Evolutionary conservation across 768 basidiomycete genomes (phyloP), one percentile per base, ranked within the genome.

Genomic region (Termitomyces sp.): DNA sequence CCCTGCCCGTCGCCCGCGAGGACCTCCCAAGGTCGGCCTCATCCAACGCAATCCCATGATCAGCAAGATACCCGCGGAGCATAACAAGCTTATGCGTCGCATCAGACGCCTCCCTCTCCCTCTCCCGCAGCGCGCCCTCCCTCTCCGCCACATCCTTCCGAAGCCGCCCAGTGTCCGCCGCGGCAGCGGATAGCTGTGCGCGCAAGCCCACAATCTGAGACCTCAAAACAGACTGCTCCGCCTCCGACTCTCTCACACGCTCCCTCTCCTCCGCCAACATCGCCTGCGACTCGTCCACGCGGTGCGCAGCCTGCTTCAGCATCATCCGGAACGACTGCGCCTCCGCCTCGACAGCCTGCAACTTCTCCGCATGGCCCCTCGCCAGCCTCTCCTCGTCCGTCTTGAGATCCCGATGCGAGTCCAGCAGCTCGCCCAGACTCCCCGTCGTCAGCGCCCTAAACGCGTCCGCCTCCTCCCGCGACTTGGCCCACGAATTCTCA

Each of bases 401-500:
- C 69, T 83, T 85, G 52, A 94, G 77, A 65, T 92, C 90, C 36
- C 87, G 84, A 75, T 96, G 94, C 2, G 89, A 86, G 68, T 95
- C 92, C 47, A 97, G 77, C 20, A 97, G 77, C 68, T 95, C 85
- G 24, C 93, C 94, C 3, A 97, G 81, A 65, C 87, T 82, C 48
- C 87, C 85, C 2, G 92, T 96, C 2, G 94, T 94, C 52, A 94
- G 75, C 22, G 90, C 88, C 54, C 94, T 80, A 70, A 94, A 86
- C 2, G 89, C 85, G 69, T 97, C 95, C 3, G 94, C 92, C 75
- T 98, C 94, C 73, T 95, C 90, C 15, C 94, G 85, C 44, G 93
- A 92, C 70, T 93, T 90, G 26, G 90, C 83, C 87, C 94, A 97
- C 9, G 89, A 85, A 67, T 90, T 93, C 73, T 97, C 95, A 44